Evolutionary conservation across 805 yeast species (phyloP).

Genomic region (Metschnikowia henanensis): DNA sequence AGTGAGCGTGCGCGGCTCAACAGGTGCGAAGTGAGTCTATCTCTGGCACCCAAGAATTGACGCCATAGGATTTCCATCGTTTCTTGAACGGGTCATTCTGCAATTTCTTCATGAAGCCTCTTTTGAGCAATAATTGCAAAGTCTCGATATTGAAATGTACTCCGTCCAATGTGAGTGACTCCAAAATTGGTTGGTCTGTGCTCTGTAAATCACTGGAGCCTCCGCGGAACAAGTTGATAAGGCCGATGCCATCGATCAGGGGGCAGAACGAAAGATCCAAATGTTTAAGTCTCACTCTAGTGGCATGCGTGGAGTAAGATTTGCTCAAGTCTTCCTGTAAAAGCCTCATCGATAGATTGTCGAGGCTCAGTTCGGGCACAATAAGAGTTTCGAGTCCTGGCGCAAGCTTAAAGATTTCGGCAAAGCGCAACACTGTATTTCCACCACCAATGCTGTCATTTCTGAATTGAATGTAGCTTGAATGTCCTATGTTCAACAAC

Average conservation of each 20-base stretch:
- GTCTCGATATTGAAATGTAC: slow-evolving; percentile 32
- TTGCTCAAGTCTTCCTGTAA: slow-evolving; percentile 28
- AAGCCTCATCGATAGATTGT: slow-evolving; percentile 31
- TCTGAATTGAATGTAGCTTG: slow-evolving; percentile 12
- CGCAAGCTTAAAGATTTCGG: slow-evolving; percentile 13
- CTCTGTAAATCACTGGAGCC: not conserved
- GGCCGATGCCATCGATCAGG: slow-evolving; percentile 38
- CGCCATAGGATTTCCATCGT: slow-evolving; percentile 38
- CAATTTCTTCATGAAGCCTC: slow-evolving; percentile 21
- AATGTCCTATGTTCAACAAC: slow-evolving; percentile 17
- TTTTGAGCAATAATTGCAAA: slow-evolving; percentile 18
- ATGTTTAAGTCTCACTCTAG: slow-evolving; percentile 19
- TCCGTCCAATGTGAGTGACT: slow-evolving; percentile 33
- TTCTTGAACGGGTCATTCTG: slow-evolving; percentile 25
- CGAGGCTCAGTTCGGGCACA: slow-evolving; percentile 37
- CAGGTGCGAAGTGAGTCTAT: not conserved
- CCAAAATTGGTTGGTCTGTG: slow-evolving; percentile 14
- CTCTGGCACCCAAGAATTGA: slow-evolving; percentile 27
- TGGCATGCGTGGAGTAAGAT: slow-evolving; percentile 5
- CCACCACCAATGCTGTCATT: slow-evolving; percentile 13
- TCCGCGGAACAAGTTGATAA: slow-evolving; percentile 30
- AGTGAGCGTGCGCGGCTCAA: slow-evolving; percentile 12
- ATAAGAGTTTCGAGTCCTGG: slow-evolving; percentile 24
- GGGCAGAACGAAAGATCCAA: slow-evolving; percentile 39
- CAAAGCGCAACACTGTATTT: slow-evolving; percentile 11